A percentile compares a stretch with the other conserved stretches of the same genome.
These are phyloP conservation scores for Aspergillus sp. DNA, from an alignment of 2,329 filamentous ascomycete species.

Conservation along the genomic window DNA sequence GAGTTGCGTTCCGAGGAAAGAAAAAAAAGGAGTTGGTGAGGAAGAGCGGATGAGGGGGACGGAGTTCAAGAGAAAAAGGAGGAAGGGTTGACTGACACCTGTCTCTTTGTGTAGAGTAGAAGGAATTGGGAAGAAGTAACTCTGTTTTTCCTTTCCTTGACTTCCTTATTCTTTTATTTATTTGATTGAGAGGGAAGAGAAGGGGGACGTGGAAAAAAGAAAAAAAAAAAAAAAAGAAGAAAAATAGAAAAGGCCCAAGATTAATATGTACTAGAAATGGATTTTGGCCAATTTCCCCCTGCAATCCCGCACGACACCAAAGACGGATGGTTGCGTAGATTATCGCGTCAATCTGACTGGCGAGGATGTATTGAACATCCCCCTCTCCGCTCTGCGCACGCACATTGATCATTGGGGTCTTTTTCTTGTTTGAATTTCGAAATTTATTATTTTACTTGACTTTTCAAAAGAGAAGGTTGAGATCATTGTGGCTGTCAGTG, in stretches of 20 bases:
- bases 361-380: neutral
- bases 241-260: neutral
- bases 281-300: constrained; percentile 2
- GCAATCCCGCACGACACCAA: neutral
- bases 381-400: too few species aligned
- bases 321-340: constrained; percentile 26
- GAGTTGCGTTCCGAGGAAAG: constrained; percentile 11
- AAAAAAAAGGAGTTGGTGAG: constrained; percentile 17
- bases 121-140: neutral
- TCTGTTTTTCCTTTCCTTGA: neutral
- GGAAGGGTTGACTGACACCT: constrained; percentile 15
- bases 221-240: neutral
- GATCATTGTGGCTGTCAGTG: neutral
- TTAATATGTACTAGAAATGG: neutral
- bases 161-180: constrained; percentile 10
- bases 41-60: constrained; percentile 13
- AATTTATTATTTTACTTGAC: too few species aligned
- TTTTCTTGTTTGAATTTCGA: neutral
- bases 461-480: neutral
- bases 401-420: neutral
- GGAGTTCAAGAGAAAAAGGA: constrained; percentile 23
- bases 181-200: constrained; percentile 9
- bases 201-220: neutral
- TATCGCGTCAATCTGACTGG: neutral
- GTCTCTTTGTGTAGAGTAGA: constrained; percentile 5